Base-by-base conservation (phyloP, 1,284 basidiomycete species). In the Amylostereum chailletii region DNA sequence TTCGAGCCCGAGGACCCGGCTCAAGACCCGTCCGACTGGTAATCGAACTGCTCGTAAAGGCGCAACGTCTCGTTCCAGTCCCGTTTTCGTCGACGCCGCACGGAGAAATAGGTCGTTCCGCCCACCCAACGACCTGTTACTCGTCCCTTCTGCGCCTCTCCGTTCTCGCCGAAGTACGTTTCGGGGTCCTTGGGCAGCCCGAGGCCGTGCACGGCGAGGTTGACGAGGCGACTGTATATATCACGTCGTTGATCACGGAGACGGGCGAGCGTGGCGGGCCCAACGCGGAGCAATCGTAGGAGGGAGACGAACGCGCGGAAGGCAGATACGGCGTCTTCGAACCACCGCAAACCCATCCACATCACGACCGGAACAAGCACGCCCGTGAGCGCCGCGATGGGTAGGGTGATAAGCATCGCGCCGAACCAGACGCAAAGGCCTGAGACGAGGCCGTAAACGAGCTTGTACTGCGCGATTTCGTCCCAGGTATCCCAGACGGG, bases 271-370 rank as follows among this genome's bases (percentile, higher is more conserved):
- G 75, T 75, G 3, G 65, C 58, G 48, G 75, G 74, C 5, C 83
- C 83, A n/a, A 87, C 75, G 42, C 70, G 63, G 6, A 92, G 64
- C n/a, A 93, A 68, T 11, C 78, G 75, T 8, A 69, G 56, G 19
- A 93, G 72, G 1, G 81, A 71, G 0, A 71, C 66, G 50, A 84
- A 77, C 1, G 90, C 88, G 41, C 90, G 79, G 57, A 84, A 79
- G 6, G 87, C 79, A 0, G 88, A 77, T 3, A 90, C 72, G 0
- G 84, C 80, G 57, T 93, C 90, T 62, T 93, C 90, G 37, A 88
- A 70, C 88, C 90, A 93, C 42, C 90, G 78, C 50, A 93, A 69
- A 11, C 83, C 76, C 70, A 92, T 81, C 90, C 90, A 93, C 88
- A 92, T 90, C 54, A 83, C 59, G 3, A 74, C 70, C 1, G 90